Conservation (phyloP, 1,284 basidiomycete genomes). For the Ganoderma lucidum region DNA sequence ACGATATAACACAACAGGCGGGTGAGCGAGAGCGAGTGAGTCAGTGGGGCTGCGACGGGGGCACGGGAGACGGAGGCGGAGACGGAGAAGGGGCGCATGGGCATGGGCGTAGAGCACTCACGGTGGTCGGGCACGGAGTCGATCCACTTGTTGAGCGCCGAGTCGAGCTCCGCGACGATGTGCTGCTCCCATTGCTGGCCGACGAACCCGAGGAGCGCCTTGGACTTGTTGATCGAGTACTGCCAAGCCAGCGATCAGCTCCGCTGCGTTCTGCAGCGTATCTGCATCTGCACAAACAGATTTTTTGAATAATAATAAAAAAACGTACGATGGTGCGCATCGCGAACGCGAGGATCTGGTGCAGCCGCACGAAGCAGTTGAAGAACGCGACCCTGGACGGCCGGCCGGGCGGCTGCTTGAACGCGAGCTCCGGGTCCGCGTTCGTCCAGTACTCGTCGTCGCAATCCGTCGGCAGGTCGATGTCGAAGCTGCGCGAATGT, state of each 20-base stretch:
- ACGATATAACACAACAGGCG: no score
- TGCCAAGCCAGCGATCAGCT: slow-evolving; percentile 28
- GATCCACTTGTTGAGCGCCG: slow-evolving; percentile 69
- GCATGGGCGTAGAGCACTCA: slow-evolving; percentile 30
- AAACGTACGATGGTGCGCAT: slow-evolving; percentile 57
- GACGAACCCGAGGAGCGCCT: slow-evolving; percentile 53
- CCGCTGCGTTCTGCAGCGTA: no score
- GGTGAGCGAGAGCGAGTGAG: no score
- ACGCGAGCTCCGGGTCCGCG: slow-evolving; percentile 50
- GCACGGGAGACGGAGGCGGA: neutral
- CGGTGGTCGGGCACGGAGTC: slow-evolving; percentile 64
- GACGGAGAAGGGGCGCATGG: neutral
- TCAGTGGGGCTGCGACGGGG: neutral
- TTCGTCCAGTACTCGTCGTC: slow-evolving; percentile 73
- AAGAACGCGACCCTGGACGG: slow-evolving; percentile 58
- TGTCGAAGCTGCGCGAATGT: slow-evolving; percentile 55
- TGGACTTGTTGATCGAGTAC: slow-evolving; percentile 68
- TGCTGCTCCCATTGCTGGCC: slow-evolving; percentile 61
- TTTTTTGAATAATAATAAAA: no score
- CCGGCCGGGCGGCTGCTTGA: slow-evolving; percentile 55
- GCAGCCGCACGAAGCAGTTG: slow-evolving; percentile 60
- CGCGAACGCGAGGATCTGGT: slow-evolving; percentile 63
- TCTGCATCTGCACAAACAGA: neutral
- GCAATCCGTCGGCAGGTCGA: slow-evolving; percentile 64
- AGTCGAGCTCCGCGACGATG: slow-evolving; percentile 65